Conservation (phyloP, 208 protist species). For the Wallacemonas sp. region DNA sequence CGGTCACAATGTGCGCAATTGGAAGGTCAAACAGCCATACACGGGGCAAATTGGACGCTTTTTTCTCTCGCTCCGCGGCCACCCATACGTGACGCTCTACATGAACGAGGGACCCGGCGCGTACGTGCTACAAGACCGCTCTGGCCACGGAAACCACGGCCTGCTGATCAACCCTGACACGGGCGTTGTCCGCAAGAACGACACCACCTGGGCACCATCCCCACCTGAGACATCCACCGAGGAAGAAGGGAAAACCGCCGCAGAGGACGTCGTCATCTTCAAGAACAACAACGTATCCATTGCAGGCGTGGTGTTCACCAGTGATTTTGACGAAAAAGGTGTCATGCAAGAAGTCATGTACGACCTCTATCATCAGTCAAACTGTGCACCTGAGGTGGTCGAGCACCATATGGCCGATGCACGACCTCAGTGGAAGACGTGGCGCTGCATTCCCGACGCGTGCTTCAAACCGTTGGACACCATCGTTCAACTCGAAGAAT, state of each 20-base stretch:
- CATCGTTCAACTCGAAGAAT: constrained; percentile 72
- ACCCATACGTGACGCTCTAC: constrained; percentile 63
- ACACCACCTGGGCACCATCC: constrained; percentile 76
- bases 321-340: constrained; percentile 56
- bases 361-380: constrained; percentile 37
- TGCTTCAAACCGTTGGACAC: constrained; percentile 72
- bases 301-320: constrained; percentile 81
- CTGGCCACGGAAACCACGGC: constrained; percentile 72
- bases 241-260: constrained; percentile 24
- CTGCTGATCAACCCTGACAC: constrained; percentile 67
- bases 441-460: constrained; percentile 55
- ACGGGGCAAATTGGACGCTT: constrained; percentile 72
- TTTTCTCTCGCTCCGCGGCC: constrained; percentile 68
- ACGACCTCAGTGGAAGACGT: constrained; percentile 69
- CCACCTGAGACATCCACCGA: constrained; percentile 25
- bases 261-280: constrained; percentile 63
- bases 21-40: constrained; percentile 69
- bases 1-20: constrained; percentile 86
- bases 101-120: constrained; percentile 86
- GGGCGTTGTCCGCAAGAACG: constrained; percentile 64
- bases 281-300: constrained; percentile 83
- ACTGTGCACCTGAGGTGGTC: constrained; percentile 31
- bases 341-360: constrained; percentile 62
- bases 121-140: constrained; percentile 77
- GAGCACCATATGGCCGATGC: constrained; percentile 52